Percentiles rank a stretch among this genome's conserved stretches.
These are phyloP conservation scores for Eucalyptus guilfoylei DNA, from an alignment of 345 rosid genomes.

Conservation along the genomic window DNA sequence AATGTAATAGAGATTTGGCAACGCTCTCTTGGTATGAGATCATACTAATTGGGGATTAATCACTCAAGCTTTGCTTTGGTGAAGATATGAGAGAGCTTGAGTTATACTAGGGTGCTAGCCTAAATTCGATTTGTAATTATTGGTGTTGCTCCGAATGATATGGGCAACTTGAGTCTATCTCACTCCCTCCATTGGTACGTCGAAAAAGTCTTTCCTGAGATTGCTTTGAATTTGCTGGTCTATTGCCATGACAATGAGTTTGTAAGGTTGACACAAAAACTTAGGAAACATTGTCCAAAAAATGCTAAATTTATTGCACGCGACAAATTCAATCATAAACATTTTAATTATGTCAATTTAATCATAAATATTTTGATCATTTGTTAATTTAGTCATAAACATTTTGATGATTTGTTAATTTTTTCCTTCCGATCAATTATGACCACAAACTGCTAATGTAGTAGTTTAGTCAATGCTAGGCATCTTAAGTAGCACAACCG, in stretches of 20 bases:
- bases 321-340: rapidly evolving
- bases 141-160: not conserved
- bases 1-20: not conserved
- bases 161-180: not conserved
- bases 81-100: not conserved
- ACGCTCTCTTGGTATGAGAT: not conserved
- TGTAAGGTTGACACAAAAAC: not conserved
- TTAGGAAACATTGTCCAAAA: too few species aligned
- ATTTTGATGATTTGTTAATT: not conserved
- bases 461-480: rapidly evolving
- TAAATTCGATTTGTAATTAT: not conserved
- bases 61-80: not conserved
- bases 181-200: not conserved
- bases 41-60: not conserved
- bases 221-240: not conserved
- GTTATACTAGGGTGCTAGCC: not conserved
- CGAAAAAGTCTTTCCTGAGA: not conserved
- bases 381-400: not conserved
- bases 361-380: not conserved
- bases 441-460: not conserved
- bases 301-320: too few species aligned
- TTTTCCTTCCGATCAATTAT: not conserved
- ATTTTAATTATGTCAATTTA: too few species aligned
- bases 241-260: not conserved
- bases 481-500: rapidly evolving